Base-by-base conservation (phyloP, 2,329 filamentous ascomycete species). In the Cladobotryum protrusum region DNA sequence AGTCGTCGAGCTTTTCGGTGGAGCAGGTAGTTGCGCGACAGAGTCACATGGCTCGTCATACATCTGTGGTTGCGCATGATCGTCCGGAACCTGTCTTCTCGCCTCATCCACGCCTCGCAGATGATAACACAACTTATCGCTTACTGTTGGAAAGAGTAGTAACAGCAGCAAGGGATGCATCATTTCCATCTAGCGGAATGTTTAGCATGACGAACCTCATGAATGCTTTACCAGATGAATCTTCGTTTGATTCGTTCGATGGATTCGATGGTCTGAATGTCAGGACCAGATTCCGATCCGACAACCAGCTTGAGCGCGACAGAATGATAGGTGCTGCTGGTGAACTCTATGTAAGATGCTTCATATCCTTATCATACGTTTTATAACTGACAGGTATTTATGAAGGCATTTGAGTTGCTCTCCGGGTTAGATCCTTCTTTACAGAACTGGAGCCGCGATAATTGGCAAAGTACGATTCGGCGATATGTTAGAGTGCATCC, bases 391-490 rank as follows among this genome's bases (percentile, higher is more conserved):
- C 6, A 5, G 15, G 6, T 43, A 5, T 14, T 24, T 12, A 6
- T 32, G 12, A 53, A 74, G 71, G 67, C 72, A 1, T 73, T 71
- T 50, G 67, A 73, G 49, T 41, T 69, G 1, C 59, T 75, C 4
- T 59, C 58, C 11, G 45, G 53, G 5, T 49, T 68, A 19, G 13
- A 24, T 5, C 24, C 24, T 29, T 29, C 24, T 8, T 54, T 70
- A 8, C 60, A 64, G 2, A 54, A 49, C 2, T 77, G 75, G 43
- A 53, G 52, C 3, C 45, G 53, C 2, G 45, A 55, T 3, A 75
- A 75, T 43, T 78, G 75, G 75, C 59, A 63, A 48, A 77, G 73
- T 53, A 74, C 58, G 1, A 74, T 77, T 12, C 63, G 73, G 13
- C 59, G 59, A 32, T 64, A 69, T 51, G 67, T 70, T 5, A 61